Evolutionary conservation across 345 rosid genomes (phyloP), one percentile per base, ranked within the genome.

Genomic region (Reutealis trisperma): DNA sequence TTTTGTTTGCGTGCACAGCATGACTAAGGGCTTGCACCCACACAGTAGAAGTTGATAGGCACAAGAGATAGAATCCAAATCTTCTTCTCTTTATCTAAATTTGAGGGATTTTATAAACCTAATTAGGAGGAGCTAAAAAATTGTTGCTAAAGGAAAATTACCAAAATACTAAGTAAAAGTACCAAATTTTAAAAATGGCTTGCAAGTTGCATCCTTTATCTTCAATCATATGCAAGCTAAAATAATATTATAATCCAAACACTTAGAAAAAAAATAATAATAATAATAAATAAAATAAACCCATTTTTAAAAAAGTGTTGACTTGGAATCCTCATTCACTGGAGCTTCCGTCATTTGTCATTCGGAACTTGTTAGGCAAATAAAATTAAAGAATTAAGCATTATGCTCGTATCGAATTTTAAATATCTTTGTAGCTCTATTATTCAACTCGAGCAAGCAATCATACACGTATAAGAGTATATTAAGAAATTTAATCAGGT

Each of bases 1-100:
- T 67, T 67, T 73, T 30, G 75, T 65, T 82, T 74, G 87, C 85
- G 83, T 84, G 77, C 85, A 81, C 83, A 84, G 71, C 81, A 70
- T 81, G 78, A 76, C 52, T 6, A 37, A 67, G 76, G 77, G 81
- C 82, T 72, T 72, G 79, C 78, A 44, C 73, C 76, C 71, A 67
- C 77, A 2, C 32, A 63, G 16, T 54, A 14, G 62, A 61, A 21
- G n/a, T 14, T 0, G 74, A 65, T 45, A 65, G 51, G 10, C 74
- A 70, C 74, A 58, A 25, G 34, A 34, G 34, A 21, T 57, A 16
- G 8, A 13, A 61, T 7, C 41, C 51, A 30, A 42, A 13, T 45
- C 19, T 21, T 34, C 63, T 21, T 60, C 57, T 60, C 19, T 49
- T 30, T 45, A 1, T 24, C 41, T 27, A 24, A 66, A 18, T 22